Conservation (phyloP, 2,329 filamentous ascomycete species). For the Penicillium sp. region DNA sequence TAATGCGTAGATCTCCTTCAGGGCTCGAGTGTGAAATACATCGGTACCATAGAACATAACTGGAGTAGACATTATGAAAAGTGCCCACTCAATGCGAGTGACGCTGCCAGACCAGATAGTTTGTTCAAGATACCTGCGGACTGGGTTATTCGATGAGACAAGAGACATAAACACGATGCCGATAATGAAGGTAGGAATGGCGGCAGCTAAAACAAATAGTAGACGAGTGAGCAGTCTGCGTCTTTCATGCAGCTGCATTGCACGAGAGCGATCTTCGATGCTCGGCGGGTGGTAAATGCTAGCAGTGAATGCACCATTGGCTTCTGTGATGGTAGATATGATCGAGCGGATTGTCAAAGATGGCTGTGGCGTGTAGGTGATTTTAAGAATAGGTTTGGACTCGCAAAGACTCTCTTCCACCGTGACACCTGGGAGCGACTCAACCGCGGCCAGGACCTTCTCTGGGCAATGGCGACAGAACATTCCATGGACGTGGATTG, state of each 20-base stretch:
- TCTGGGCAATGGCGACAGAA: conserved; percentile 74
- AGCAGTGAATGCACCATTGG: conserved; percentile 68
- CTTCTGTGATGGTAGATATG: conserved; percentile 66
- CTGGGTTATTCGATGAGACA: conserved; percentile 62
- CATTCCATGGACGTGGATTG: conserved; percentile 71
- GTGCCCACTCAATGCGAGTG: conserved; percentile 74
- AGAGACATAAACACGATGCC: conserved; percentile 92
- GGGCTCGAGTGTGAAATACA: conserved; percentile 76
- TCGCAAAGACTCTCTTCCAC: conserved; percentile 55
- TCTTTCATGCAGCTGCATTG: conserved; percentile 73
- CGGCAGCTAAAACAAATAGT: conserved; percentile 68
- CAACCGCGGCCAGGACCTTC: conserved; percentile 40
- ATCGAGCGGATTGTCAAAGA: conserved; percentile 76
- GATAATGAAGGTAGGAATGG: conserved; percentile 83
- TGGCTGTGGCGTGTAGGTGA: conserved; percentile 74
- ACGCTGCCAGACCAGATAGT: conserved; percentile 72
- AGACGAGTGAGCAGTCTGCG: conserved; percentile 71
- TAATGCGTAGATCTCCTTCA: conserved; percentile 76
- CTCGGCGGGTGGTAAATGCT: conserved; percentile 79
- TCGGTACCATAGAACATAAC: conserved; percentile 88
- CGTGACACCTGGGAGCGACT: conserved; percentile 54
- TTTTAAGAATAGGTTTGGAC: conserved; percentile 67
- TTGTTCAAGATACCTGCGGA: conserved; percentile 69
- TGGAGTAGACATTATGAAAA: conserved; percentile 81
- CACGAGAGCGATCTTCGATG: conserved; percentile 77